Percentiles rank a stretch among this genome's conserved stretches.
Conservation (phyloP, 805 yeast species). For the Yarrowia porcina region DNA sequence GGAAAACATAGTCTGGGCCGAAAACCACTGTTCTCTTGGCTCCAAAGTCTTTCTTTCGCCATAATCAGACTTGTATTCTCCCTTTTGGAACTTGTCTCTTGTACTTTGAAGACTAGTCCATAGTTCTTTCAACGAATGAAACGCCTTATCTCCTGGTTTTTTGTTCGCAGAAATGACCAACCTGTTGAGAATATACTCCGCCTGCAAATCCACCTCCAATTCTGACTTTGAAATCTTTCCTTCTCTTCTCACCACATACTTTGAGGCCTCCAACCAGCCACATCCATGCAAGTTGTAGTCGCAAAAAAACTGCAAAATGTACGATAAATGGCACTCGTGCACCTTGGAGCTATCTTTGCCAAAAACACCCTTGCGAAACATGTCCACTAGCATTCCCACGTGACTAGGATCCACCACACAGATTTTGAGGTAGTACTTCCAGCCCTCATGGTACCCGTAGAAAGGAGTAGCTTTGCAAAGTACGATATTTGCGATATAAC, state of each 20-base stretch:
- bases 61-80: constrained; percentile 4
- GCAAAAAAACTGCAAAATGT: constrained; percentile 66
- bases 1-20: neutral
- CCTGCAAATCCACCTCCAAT: neutral
- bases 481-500: constrained; percentile 37
- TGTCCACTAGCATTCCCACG: constrained; percentile 51
- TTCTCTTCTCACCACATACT: neutral
- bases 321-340: constrained; percentile 81
- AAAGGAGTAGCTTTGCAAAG: constrained; percentile 66
- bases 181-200: constrained; percentile 50
- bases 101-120: neutral
- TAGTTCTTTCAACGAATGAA: constrained; percentile 10
- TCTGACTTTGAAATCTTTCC: constrained; percentile 1
- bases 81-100: neutral
- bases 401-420: constrained; percentile 62
- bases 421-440: constrained; percentile 64
- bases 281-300: constrained; percentile 87
- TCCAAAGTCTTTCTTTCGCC: neutral
- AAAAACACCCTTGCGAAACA: constrained; percentile 47
- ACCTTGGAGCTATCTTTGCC: constrained; percentile 46
- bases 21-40: neutral
- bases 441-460: constrained; percentile 76
- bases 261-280: constrained; percentile 58
- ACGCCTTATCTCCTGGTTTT: neutral
- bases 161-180: constrained; percentile 56